A percentile compares a stretch with the other conserved stretches of the same genome.
Evolutionary conservation across 441 rosid genomes (phyloP).

Genomic region (Corymbia calophylla): DNA sequence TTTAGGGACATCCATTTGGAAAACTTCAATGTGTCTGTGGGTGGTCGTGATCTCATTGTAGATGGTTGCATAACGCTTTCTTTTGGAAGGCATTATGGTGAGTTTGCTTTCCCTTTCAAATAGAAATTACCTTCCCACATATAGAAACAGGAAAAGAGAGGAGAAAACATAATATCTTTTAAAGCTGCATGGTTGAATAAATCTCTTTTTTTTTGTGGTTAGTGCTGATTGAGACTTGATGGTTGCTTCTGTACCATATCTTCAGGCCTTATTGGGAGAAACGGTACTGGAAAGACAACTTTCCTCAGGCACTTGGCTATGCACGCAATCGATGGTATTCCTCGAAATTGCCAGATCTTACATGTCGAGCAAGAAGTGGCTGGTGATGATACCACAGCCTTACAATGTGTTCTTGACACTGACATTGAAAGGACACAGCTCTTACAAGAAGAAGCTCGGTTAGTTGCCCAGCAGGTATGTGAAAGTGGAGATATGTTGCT

Average conservation of each 20-base stretch:
- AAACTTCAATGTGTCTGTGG: conserved; percentile 85
- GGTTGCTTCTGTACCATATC: conserved; percentile 6
- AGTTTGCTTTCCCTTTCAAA: conserved; percentile 16
- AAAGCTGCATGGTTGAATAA: background rate
- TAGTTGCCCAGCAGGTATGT: conserved; percentile 65
- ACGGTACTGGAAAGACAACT: conserved; percentile 98
- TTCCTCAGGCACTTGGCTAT: conserved; percentile 93
- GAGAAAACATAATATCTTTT: background rate
- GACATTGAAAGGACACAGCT: conserved; percentile 85
- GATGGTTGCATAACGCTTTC: conserved; percentile 86
- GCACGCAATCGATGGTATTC: conserved; percentile 98
- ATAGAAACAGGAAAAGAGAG: background rate
- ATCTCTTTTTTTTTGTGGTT: background rate
- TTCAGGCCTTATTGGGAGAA: conserved; percentile 95
- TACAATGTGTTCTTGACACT: conserved; percentile 90
- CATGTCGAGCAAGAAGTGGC: conserved; percentile 98
- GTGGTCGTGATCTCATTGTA: conserved; percentile 95
- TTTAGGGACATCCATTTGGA: conserved; percentile 92
- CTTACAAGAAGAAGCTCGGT: conserved; percentile 63
- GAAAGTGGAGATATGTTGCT: conserved; percentile 1
- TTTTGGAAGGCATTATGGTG: conserved; percentile 94
- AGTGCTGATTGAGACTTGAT: background rate
- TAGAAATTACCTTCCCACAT: background rate
- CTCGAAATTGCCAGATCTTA: conserved; percentile 91
- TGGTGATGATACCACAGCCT: conserved; percentile 82